phyloP scores from a whole-genome alignment of 495 filamentous ascomycete species.

The Daldinia concentrica region DNA sequence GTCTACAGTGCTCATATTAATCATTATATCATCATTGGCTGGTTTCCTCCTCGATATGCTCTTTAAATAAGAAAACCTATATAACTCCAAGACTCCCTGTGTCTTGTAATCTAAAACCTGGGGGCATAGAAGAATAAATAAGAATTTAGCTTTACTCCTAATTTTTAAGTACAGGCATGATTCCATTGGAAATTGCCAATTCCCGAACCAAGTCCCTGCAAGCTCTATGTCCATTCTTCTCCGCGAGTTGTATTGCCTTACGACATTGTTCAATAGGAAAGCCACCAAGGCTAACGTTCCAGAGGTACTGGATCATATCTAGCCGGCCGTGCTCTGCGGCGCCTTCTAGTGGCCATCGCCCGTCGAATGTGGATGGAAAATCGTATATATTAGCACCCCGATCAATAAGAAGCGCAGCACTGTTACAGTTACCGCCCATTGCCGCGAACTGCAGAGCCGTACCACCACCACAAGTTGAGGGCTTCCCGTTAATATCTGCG shows the following conservation, averaged over 20 bases:
- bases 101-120: background rate
- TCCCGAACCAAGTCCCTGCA: slow-evolving; percentile 26
- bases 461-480: slow-evolving; percentile 33
- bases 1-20: too few species aligned
- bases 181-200: slow-evolving; percentile 18
- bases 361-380: slow-evolving; percentile 36
- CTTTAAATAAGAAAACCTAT: too few species aligned
- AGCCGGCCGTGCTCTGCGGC: slow-evolving; percentile 57
- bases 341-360: slow-evolving; percentile 54
- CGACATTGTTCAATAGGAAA: slow-evolving; percentile 30
- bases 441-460: slow-evolving; percentile 41
- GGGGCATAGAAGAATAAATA: background rate
- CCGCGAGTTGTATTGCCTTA: slow-evolving; percentile 28
- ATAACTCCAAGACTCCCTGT: too few species aligned
- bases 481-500: slow-evolving; percentile 31
- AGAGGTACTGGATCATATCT: slow-evolving; percentile 57
- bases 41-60: too few species aligned
- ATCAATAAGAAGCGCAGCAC: slow-evolving; percentile 35
- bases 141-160: background rate
- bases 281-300: slow-evolving; percentile 39
- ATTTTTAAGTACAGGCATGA: slow-evolving; percentile 18
- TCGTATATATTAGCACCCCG: slow-evolving; percentile 32
- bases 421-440: slow-evolving; percentile 35
- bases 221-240: slow-evolving; percentile 17
- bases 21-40: too few species aligned